A percentile compares a stretch with the other conserved stretches of the same genome.
Conservation (phyloP, 1,139 yeast genomes). For the Hanseniaspora sp. region DNA sequence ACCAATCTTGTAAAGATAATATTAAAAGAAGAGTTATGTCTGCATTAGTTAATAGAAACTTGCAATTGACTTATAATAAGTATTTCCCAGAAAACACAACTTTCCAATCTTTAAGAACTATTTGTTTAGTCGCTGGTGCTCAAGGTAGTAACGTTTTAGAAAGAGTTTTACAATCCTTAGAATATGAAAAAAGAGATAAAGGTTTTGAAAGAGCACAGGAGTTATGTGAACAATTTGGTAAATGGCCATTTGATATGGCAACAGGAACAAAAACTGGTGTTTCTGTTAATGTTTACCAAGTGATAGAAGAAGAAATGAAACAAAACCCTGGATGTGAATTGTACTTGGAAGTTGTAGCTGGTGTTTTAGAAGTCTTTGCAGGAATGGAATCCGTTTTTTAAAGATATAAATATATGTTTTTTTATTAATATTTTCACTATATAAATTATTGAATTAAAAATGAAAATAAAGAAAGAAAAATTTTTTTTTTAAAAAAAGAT, state of each 20-base stretch:
- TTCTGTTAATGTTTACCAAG: slow-evolving; percentile 65
- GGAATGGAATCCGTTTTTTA: slow-evolving; percentile 38
- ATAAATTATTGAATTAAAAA: too few species aligned
- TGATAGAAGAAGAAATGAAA: slow-evolving; percentile 57
- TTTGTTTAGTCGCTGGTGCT: slow-evolving; percentile 76
- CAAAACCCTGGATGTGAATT: slow-evolving; percentile 47
- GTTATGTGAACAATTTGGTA: slow-evolving; percentile 66
- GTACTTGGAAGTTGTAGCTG: slow-evolving; percentile 82
- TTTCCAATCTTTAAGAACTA: slow-evolving; percentile 62
- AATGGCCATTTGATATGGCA: slow-evolving; percentile 63
- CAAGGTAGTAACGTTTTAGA: slow-evolving; percentile 95
- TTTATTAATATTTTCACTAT: neutral
- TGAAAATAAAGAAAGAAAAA: too few species aligned
- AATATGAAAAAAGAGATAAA: slow-evolving; percentile 82
- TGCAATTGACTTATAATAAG: slow-evolving; percentile 37
- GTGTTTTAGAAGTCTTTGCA: slow-evolving; percentile 48
- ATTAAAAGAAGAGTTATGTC: slow-evolving; percentile 59
- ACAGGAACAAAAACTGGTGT: slow-evolving; percentile 54
- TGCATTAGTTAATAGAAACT: slow-evolving; percentile 59
- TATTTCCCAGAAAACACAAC: slow-evolving; percentile 62
- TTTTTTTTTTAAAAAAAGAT: too few species aligned
- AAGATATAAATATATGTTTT: slow-evolving; percentile 19
- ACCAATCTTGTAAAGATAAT: slow-evolving; percentile 70
- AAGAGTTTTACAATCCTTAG: slow-evolving; percentile 66
- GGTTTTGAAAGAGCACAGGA: slow-evolving; percentile 93